Evolutionary conservation across 352 stramenopile genomes (phyloP).

Genomic region (Pythium dissotocum): DNA sequence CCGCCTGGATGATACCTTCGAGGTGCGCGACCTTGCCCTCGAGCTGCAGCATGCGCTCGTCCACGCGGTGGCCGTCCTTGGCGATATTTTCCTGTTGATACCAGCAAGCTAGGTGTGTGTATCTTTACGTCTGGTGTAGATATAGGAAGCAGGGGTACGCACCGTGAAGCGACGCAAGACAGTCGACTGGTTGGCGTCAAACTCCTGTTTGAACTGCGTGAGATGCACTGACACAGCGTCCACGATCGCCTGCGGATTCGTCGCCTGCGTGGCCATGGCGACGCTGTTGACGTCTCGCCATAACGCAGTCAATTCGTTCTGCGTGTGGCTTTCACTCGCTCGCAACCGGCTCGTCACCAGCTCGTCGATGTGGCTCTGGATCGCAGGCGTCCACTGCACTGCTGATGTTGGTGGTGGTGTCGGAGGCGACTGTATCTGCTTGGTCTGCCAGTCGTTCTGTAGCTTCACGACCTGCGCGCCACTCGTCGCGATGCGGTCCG

Average conservation of each 20-base stretch:
- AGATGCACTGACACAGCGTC: conserved; percentile 60
- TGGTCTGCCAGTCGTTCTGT: conserved; percentile 32
- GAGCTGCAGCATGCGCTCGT: conserved; percentile 52
- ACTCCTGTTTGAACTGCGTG: conserved; percentile 64
- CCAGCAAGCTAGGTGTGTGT: not conserved
- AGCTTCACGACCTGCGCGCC: conserved; percentile 46
- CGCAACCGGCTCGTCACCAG: conserved; percentile 37
- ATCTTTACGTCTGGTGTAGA: too few relatives aligned
- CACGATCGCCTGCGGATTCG: conserved; percentile 43
- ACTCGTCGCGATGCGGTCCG: conserved; percentile 49
- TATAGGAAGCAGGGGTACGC: not conserved
- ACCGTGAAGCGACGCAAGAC: conserved; percentile 49
- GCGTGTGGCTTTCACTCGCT: conserved; percentile 33
- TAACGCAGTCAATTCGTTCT: conserved; percentile 38
- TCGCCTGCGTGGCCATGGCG: conserved; percentile 9
- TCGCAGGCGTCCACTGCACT: conserved; percentile 31
- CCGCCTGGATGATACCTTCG: conserved; percentile 60
- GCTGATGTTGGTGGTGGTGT: conserved; percentile 5
- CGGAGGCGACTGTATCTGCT: not conserved
- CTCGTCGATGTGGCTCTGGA: conserved; percentile 59
- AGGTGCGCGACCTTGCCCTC: conserved; percentile 54
- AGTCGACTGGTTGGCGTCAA: conserved; percentile 47
- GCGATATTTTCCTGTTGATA: conserved; percentile 41
- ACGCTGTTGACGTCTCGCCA: conserved; percentile 24
- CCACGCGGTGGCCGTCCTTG: conserved; percentile 46